Evolutionary conservation across 768 basidiomycete genomes (phyloP).

Genomic region (Phaeolepiota aurea): DNA sequence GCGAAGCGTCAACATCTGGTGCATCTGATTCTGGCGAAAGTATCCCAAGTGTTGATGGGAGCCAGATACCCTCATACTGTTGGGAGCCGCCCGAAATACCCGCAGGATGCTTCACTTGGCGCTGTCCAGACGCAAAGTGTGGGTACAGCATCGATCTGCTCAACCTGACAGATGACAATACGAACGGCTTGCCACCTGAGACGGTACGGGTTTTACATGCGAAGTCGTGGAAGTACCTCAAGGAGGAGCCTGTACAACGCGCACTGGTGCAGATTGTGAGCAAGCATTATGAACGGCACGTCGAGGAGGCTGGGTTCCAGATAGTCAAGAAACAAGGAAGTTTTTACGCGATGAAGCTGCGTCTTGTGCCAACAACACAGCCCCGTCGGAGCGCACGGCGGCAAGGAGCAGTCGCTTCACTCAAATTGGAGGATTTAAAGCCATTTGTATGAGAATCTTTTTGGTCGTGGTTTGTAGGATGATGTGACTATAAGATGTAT

Average conservation of each 20-base stretch:
- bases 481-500: no score
- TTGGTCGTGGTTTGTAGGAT: no score
- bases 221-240: not conserved
- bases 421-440: no score
- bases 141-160: conserved; percentile 37
- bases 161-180: conserved; percentile 24
- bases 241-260: not conserved
- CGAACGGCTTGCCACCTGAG: conserved; percentile 12
- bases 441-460: no score
- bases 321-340: not conserved
- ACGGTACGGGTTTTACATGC: conserved; percentile 2
- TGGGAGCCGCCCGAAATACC: conserved; percentile 29
- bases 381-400: no score
- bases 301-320: not conserved
- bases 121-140: conserved; percentile 38
- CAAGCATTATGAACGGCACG: not conserved
- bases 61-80: conserved; percentile 26
- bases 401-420: not conserved
- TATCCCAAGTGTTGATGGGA: conserved; percentile 7
- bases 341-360: not conserved
- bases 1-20: conserved; percentile 36
- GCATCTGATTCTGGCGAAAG: conserved; percentile 30
- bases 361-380: not conserved
- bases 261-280: not conserved
- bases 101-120: conserved; percentile 40